Evolutionary conservation across 2,329 filamentous ascomycete species (phyloP).

Genomic region (Penicillium sp.): DNA sequence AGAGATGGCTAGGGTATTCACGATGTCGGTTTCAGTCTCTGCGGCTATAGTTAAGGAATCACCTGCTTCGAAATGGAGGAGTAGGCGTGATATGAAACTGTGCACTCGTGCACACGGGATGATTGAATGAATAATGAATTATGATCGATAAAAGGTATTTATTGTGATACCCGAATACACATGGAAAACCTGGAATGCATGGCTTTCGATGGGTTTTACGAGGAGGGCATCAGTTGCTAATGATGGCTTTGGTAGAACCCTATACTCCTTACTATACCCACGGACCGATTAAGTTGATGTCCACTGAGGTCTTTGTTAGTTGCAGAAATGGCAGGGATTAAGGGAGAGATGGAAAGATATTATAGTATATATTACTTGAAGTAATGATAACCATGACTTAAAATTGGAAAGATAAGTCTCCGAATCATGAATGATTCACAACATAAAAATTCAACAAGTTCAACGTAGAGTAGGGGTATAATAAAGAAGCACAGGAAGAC

Average conservation of each 20-base stretch:
- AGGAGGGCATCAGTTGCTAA: background rate
- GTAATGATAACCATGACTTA: background rate
- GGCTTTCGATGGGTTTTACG: background rate
- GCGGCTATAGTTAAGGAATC: background rate
- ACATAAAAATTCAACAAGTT: background rate
- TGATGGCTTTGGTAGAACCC: background rate
- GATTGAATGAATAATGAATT: background rate
- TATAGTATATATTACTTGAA: background rate
- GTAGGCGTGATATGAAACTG: background rate
- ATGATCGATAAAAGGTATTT: background rate
- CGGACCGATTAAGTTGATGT: background rate
- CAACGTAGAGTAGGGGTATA: conserved; percentile 13
- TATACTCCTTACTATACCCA: background rate
- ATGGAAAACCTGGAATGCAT: background rate
- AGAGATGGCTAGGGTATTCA: background rate
- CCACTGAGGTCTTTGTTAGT: background rate
- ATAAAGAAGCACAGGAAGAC: conserved; percentile 6
- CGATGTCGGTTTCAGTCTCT: background rate
- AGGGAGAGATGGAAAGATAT: background rate
- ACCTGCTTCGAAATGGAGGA: background rate
- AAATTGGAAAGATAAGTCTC: background rate
- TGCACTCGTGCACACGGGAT: background rate
- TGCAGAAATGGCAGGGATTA: background rate
- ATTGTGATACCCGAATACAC: background rate
- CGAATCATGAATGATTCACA: background rate